Evolutionary conservation across 352 stramenopile species (phyloP), one percentile per base, ranked within the genome.

Genomic region (Globisporangium iwayamae): DNA sequence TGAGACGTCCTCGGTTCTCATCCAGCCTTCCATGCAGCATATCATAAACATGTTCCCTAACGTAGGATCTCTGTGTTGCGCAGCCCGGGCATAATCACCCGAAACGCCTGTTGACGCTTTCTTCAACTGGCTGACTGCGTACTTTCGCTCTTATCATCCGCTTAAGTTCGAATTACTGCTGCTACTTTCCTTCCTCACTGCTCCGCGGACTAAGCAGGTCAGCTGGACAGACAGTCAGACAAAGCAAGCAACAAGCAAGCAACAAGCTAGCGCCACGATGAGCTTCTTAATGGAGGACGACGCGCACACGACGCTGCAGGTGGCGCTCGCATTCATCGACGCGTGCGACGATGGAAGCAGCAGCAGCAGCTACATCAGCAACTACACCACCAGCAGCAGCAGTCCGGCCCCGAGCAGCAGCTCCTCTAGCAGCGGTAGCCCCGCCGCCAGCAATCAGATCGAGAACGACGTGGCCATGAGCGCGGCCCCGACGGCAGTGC

Each of bases 311-410:
- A 53, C 48, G 50, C 60, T 66, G 22, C 48, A 46, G 41, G 50
- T 52, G 48, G 53, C 60, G 60, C 38, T 66, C 50, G 50, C 60
- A 4, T 59, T 66, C 41, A 43, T 66, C 39, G 60, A 66, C 50
- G 58, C 68, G 9, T 80, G 67, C 46, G 69, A 78, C 25, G 36
- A 69, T 25, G 13, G 45, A n/a, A 51, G 41, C 38, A 43, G 38
- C 32, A 68, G 32, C 32, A 46, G 13, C 14, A 41, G 0, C 34
- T 38, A 38, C 34, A 45, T 0, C 39, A 68, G 25, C 1, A 28
- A 28, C 56, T 10, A 69, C 62, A 50, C 5, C 43, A 46, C 0
- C 39, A 41, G 7, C 36, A 47, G 14, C 2, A 47, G 41, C 14
- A 47, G 41, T n/a, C 41, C 16, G 41, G 41, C 4, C 14, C 18